Evolutionary conservation across 179 eudicot genomes (phyloP).

Genomic region (Beta corolliflora): DNA sequence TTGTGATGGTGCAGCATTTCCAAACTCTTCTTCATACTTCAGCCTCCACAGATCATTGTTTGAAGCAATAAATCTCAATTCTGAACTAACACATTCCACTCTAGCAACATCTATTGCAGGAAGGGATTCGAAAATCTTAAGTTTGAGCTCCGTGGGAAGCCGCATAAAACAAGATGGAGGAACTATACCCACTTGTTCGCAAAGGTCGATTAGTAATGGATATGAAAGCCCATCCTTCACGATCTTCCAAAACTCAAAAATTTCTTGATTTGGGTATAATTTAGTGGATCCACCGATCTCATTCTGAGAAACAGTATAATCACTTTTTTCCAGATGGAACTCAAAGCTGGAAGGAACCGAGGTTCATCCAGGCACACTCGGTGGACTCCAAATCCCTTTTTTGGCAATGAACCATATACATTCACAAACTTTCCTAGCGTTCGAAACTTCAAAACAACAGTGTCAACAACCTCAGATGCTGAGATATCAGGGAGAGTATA

Average conservation of each 20-base stretch:
- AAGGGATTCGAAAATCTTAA: slow-evolving; percentile 64
- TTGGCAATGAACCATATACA: slow-evolving; percentile 59
- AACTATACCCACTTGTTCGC: slow-evolving; percentile 59
- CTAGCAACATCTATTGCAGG: slow-evolving; percentile 67
- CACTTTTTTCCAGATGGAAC: slow-evolving; percentile 56
- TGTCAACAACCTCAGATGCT: slow-evolving; percentile 33
- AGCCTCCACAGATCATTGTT: slow-evolving; percentile 70
- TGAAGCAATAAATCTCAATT: slow-evolving; percentile 58
- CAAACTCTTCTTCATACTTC: slow-evolving; percentile 67
- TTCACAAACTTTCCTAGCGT: slow-evolving; percentile 56
- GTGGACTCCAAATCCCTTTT: slow-evolving; percentile 40
- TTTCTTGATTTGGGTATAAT: slow-evolving; percentile 50
- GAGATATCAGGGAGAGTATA: slow-evolving; percentile 67
- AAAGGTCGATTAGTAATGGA: slow-evolving; percentile 75
- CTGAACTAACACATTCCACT: slow-evolving; percentile 59
- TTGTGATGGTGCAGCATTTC: slow-evolving; percentile 30
- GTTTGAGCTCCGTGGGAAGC: slow-evolving; percentile 80
- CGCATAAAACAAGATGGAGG: slow-evolving; percentile 78
- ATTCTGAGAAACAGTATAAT: slow-evolving; percentile 23
- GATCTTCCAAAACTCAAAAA: slow-evolving; percentile 76
- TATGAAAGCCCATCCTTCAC: slow-evolving; percentile 76
- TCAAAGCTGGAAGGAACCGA: slow-evolving; percentile 56
- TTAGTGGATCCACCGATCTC: slow-evolving; percentile 16
- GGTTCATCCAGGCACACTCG: slow-evolving; percentile 59
- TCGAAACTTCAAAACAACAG: slow-evolving; percentile 69